phyloP scores from a whole-genome alignment of 2,329 filamentous ascomycete species.

The Claviceps pazoutovae region DNA sequence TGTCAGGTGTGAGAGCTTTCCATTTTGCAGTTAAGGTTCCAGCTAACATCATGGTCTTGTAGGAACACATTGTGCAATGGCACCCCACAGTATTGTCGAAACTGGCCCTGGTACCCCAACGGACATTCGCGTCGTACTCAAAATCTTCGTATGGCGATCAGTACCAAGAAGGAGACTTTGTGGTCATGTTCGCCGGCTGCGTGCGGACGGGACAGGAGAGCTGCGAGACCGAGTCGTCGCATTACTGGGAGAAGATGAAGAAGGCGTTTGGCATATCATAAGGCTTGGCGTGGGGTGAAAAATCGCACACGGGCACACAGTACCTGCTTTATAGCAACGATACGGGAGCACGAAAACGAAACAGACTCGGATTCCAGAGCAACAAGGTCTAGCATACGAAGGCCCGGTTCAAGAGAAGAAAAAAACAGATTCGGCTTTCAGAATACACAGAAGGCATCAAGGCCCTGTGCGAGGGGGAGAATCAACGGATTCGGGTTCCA shows the following conservation, averaged over 20 bases:
- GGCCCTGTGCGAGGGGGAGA: no score
- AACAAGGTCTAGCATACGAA: no score
- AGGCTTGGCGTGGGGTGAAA: not conserved
- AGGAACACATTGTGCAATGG: conserved; percentile 91
- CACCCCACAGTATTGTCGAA: conserved; percentile 90
- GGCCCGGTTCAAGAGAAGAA: no score
- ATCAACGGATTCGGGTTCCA: no score
- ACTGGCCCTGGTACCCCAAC: conserved; percentile 78
- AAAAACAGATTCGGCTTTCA: no score
- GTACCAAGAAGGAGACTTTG: conserved; percentile 74
- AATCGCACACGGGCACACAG: not conserved
- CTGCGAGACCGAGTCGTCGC: conserved; percentile 58
- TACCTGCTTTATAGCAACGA: not conserved
- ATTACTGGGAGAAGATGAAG: conserved; percentile 34
- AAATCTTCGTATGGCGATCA: conserved; percentile 39
- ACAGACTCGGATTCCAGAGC: no score
- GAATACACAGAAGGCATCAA: no score
- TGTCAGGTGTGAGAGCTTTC: no score
- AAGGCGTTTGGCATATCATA: conserved; percentile 20
- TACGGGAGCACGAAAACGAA: not conserved
- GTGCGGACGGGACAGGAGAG: conserved; percentile 39
- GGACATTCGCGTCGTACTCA: conserved; percentile 67
- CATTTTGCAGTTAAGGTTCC: not conserved
- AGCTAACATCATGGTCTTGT: not conserved
- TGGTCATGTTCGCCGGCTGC: conserved; percentile 68